A percentile compares a stretch with the other conserved stretches of the same genome.
phyloP scores from a whole-genome alignment of 352 stramenopile species.

The Nothophytophthora sp. region DNA sequence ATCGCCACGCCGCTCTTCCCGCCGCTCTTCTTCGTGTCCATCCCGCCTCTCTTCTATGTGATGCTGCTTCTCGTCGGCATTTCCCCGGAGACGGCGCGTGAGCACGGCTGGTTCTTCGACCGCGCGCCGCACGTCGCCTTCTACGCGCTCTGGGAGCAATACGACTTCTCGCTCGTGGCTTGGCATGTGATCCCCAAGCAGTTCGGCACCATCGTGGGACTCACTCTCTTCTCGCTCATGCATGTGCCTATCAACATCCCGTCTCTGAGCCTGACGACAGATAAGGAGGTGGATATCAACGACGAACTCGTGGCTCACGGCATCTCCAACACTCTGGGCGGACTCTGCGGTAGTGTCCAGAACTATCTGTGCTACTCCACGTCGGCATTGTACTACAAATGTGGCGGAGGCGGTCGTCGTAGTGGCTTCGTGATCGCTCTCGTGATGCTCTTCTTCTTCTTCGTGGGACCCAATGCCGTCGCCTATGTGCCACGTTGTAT shows the following conservation, averaged over 20 bases:
- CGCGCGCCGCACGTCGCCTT: constrained; percentile 66
- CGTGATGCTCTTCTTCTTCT: constrained; percentile 87
- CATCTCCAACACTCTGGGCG: constrained; percentile 89
- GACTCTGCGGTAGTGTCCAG: constrained; percentile 85
- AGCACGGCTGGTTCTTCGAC: constrained; percentile 78
- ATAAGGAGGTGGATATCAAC: constrained; percentile 93
- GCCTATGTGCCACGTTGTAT: constrained; percentile 92
- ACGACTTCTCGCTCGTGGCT: constrained; percentile 59
- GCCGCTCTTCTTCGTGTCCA: constrained; percentile 82
- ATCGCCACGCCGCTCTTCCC: constrained; percentile 69
- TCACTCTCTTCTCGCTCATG: constrained; percentile 94
- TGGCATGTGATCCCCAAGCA: constrained; percentile 81
- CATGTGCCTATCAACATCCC: constrained; percentile 97
- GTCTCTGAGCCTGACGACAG: constrained; percentile 80
- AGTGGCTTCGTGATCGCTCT: constrained; percentile 65
- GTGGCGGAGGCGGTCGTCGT: constrained; percentile 69
- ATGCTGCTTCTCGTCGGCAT: constrained; percentile 52
- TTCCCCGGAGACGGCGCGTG: constrained; percentile 54
- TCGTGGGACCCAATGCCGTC: constrained; percentile 84
- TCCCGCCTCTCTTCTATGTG: constrained; percentile 78
- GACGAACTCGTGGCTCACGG: constrained; percentile 92
- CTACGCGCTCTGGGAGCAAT: constrained; percentile 78
- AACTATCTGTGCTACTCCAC: constrained; percentile 93
- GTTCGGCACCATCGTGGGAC: constrained; percentile 75
- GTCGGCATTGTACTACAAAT: constrained; percentile 89